Conservation (phyloP, 2,329 filamentous ascomycete species). For the Capronia americana region DNA sequence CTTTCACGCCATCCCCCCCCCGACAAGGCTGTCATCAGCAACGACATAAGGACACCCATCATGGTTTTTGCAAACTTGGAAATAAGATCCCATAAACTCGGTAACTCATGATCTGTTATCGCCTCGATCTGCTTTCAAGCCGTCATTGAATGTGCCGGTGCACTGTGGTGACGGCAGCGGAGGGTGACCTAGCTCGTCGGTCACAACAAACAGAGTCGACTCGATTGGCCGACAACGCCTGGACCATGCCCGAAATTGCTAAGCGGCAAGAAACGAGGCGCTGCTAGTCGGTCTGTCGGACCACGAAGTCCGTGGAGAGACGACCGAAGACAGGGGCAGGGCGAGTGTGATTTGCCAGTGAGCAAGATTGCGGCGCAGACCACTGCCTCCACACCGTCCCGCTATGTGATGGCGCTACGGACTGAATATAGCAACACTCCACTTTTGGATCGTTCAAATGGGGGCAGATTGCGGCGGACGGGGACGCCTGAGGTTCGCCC, state of each 20-base stretch:
- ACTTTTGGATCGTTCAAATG: not conserved
- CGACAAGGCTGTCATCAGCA: not conserved
- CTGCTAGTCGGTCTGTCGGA: slow-evolving; percentile 30
- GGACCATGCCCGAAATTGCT: slow-evolving; percentile 5
- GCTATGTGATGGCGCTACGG: slow-evolving; percentile 30
- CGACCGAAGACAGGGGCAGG: slow-evolving; percentile 11
- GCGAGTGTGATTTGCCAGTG: slow-evolving; percentile 11
- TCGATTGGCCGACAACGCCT: not conserved
- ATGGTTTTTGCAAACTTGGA: not conserved
- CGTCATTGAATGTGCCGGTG: not conserved
- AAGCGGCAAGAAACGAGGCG: slow-evolving; percentile 17
- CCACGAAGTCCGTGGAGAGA: slow-evolving; percentile 34
- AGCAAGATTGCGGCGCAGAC: slow-evolving; percentile 34
- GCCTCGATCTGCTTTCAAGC: not conserved
- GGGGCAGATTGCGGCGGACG: slow-evolving; percentile 9
- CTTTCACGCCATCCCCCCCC: not conserved
- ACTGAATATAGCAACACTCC: slow-evolving; percentile 37
- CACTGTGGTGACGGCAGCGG: not conserved
- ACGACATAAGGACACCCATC: not conserved
- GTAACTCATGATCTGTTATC: not conserved
- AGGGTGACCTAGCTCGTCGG: not conserved
- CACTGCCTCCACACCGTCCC: slow-evolving; percentile 7
- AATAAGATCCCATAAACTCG: not conserved
- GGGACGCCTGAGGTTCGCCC: slow-evolving; percentile 1
- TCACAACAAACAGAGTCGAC: not conserved